These are phyloP conservation scores for Bruguiera sexangula DNA, from an alignment of 345 rosid species.

Conservation along the genomic window DNA sequence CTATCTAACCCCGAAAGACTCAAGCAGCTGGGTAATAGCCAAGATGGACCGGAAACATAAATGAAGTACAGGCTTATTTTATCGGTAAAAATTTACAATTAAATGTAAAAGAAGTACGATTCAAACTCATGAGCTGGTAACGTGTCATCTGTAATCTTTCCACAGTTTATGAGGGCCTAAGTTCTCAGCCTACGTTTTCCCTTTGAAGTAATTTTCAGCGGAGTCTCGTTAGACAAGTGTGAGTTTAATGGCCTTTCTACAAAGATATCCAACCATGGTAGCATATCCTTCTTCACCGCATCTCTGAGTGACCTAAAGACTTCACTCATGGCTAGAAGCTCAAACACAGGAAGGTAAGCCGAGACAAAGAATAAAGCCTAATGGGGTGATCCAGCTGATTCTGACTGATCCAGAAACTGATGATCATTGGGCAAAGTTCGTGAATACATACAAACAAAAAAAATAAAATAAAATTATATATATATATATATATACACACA, in stretches of 20 bases:
- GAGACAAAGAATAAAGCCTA: slow-evolving; percentile 55
- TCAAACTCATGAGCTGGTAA: too few relatives aligned
- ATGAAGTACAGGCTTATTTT: too few relatives aligned
- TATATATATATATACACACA: too few relatives aligned
- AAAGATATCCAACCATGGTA: slow-evolving; percentile 50
- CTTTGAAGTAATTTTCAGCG: slow-evolving; percentile 40
- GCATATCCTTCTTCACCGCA: slow-evolving; percentile 45
- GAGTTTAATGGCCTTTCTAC: slow-evolving; percentile 43
- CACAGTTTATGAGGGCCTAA: slow-evolving; percentile 44
- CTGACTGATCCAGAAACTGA: not conserved
- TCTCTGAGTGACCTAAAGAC: slow-evolving; percentile 45
- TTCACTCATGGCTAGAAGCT: slow-evolving; percentile 51
- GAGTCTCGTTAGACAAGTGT: slow-evolving; percentile 44
- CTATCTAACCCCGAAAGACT: too few relatives aligned
- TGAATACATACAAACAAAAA: too few relatives aligned
- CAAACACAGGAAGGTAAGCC: slow-evolving; percentile 35
- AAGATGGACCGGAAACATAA: too few relatives aligned
- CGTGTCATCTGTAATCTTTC: slow-evolving; percentile 30
- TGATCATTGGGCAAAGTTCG: too few relatives aligned
- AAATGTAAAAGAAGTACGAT: too few relatives aligned
- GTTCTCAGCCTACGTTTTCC: slow-evolving; percentile 48
- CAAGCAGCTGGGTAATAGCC: too few relatives aligned
- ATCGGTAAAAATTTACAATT: too few relatives aligned
- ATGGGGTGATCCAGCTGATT: slow-evolving; percentile 36
- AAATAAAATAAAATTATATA: too few relatives aligned